Base-by-base conservation (phyloP, 495 filamentous ascomycete species). In the Neurospora sp. region DNA sequence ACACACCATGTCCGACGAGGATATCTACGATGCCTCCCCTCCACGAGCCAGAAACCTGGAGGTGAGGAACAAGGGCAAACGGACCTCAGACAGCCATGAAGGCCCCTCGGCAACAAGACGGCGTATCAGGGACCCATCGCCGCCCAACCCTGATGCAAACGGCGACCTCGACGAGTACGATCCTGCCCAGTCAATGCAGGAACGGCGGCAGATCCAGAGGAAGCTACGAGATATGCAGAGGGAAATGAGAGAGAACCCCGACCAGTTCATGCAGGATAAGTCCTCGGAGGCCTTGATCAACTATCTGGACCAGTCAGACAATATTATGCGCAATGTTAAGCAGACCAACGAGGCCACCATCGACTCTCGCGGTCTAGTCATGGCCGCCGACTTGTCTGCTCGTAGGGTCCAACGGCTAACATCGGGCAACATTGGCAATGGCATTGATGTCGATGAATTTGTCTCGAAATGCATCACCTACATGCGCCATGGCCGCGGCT, bases 291-390 rank as follows among this genome's bases (percentile, higher is more conserved):
- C 73, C 4, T 80, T 98, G 7, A 76, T 86, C 44, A 82, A 88
- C 14, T 91, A 89, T 4, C 75, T 98, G 6, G 72, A 86, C 7
- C 84, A 87, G 74, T 89, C 91, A 3, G 91, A 98, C 77, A 75
- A 84, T 4, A 80, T 90, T 11, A 91, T 90, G 77, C 80, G 80
- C 38, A 83, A 88, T 41, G 93, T 98, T 70, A 96, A 93, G 75
- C 94, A 98, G 78, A 96, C 96, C 2, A 88, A 88, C n/a, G 96
- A 99, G 79, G 96, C 96, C 2, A 93, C 91, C 4, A 90, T 97
- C 73, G 96, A 99, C 78, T 92, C 95, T 1, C 90, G 93, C 54
- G 85, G 96, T 46, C 85, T 98, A 11, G 92, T 97, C 12, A 88
- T 85, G 41, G 89, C 90, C 0, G 90, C 92, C 23, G 96, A 98